Percentiles rank a stretch among this genome's conserved stretches.
Evolutionary conservation across 495 filamentous ascomycete species (phyloP).

Genomic region (Cairneyella variabilis): DNA sequence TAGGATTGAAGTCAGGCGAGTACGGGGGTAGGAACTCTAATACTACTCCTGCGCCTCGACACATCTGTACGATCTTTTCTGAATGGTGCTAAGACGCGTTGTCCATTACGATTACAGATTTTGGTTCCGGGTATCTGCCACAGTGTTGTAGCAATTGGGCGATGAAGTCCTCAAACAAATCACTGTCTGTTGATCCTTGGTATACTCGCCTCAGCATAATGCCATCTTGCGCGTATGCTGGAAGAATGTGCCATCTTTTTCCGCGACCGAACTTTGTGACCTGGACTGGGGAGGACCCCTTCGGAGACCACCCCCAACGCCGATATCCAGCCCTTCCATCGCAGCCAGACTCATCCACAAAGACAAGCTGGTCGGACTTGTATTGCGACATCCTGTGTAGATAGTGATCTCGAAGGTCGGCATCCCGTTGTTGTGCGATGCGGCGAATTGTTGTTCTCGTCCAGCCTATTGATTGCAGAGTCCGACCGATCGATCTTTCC

Average conservation of each 20-base stretch:
- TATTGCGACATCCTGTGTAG: constrained; percentile 18
- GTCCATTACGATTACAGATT: not conserved
- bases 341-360: constrained; percentile 32
- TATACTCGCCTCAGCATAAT: constrained; percentile 33
- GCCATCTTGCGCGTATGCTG: constrained; percentile 37
- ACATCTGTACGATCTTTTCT: not conserved
- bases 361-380: constrained; percentile 31
- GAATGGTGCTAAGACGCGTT: not conserved
- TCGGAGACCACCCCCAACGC: constrained; percentile 30
- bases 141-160: no score
- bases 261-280: constrained; percentile 20
- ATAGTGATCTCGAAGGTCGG: constrained; percentile 20
- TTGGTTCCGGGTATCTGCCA: not conserved
- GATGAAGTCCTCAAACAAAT: no score
- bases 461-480: constrained; percentile 14
- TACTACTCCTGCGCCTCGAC: not conserved
- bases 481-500: constrained; percentile 21
- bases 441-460: constrained; percentile 19
- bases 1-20: not conserved
- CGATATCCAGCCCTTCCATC: constrained; percentile 28
- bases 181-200: constrained; percentile 34
- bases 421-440: constrained; percentile 22
- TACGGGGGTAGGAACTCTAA: not conserved
- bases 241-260: constrained; percentile 33
- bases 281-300: constrained; percentile 20